phyloP scores from a whole-genome alignment of 1,284 basidiomycete species.

The Pisolithus thermaeus region DNA sequence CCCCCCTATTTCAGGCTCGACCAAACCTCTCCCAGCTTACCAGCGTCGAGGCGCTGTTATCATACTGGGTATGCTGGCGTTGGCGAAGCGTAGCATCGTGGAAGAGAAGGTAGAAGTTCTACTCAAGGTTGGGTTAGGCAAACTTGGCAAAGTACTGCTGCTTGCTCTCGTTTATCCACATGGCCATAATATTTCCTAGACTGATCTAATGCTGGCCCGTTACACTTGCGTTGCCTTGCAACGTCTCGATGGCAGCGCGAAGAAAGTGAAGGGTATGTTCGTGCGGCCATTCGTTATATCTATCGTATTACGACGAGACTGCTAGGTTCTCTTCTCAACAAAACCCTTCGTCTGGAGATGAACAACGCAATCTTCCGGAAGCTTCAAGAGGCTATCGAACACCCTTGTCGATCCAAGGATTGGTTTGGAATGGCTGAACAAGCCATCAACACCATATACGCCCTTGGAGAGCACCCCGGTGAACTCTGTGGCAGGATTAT shows the following conservation, averaged over 20 bases:
- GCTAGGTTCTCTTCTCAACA: constrained; percentile 81
- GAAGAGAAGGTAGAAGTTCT: constrained; percentile 83
- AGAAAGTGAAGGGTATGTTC: constrained; percentile 87
- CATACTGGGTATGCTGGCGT: constrained; percentile 91
- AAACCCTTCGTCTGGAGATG: constrained; percentile 85
- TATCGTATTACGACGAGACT: not conserved
- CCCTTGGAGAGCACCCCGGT: constrained; percentile 92
- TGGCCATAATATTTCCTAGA: constrained; percentile 36
- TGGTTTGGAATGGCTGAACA: constrained; percentile 98
- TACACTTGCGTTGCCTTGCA: constrained; percentile 95
- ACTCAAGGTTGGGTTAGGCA: constrained; percentile 85
- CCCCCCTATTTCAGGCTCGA: constrained; percentile 47
- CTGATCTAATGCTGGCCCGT: constrained; percentile 83
- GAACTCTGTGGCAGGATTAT: constrained; percentile 78
- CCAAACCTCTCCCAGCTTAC: constrained; percentile 66
- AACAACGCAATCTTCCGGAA: constrained; percentile 82
- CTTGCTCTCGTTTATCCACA: not conserved
- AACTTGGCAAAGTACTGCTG: constrained; percentile 64
- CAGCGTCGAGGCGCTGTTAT: constrained; percentile 94
- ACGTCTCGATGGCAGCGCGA: constrained; percentile 88
- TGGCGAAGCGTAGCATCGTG: constrained; percentile 82
- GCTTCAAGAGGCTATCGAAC: constrained; percentile 73
- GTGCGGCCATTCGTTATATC: not conserved
- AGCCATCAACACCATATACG: constrained; percentile 93
- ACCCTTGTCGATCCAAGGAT: constrained; percentile 77